phyloP scores from a whole-genome alignment of 2,329 filamentous ascomycete genomes.

The Amylocarpus encephaloides region DNA sequence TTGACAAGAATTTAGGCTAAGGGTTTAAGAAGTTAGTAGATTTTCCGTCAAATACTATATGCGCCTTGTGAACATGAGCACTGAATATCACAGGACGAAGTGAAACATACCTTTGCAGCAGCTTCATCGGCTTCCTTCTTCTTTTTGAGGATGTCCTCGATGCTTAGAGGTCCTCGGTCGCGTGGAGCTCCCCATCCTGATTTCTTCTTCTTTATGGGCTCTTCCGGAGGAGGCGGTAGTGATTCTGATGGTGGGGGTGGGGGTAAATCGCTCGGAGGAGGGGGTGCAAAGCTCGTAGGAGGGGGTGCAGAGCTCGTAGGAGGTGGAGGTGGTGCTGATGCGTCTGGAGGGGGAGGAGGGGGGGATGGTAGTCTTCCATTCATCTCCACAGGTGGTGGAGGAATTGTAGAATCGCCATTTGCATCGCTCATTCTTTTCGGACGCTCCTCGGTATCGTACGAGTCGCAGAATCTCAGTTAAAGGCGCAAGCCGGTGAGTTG shows the following conservation, averaged over 20 bases:
- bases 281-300: constrained; percentile 31
- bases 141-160: constrained; percentile 78
- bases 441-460: neutral
- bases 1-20: constrained; percentile 76
- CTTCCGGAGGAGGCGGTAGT: constrained; percentile 39
- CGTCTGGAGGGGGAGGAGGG: constrained; percentile 30
- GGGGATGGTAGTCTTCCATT: constrained; percentile 23
- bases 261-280: constrained; percentile 27
- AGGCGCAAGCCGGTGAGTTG: neutral
- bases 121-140: constrained; percentile 82
- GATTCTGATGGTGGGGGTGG: constrained; percentile 34
- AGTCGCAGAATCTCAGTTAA: neutral
- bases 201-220: constrained; percentile 41
- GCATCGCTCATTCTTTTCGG: constrained; percentile 1
- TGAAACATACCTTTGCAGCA: constrained; percentile 58
- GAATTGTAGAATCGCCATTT: constrained; percentile 19
- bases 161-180: constrained; percentile 56
- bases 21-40: constrained; percentile 24
- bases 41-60: constrained; percentile 21
- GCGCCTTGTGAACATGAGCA: constrained; percentile 27
- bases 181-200: constrained; percentile 41
- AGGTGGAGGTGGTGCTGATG: constrained; percentile 28
- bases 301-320: constrained; percentile 34
- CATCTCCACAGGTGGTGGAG: constrained; percentile 20
- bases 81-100: constrained; percentile 11